phyloP scores from a whole-genome alignment of 1,284 basidiomycete species.

The Thecaphora thlaspeos region DNA sequence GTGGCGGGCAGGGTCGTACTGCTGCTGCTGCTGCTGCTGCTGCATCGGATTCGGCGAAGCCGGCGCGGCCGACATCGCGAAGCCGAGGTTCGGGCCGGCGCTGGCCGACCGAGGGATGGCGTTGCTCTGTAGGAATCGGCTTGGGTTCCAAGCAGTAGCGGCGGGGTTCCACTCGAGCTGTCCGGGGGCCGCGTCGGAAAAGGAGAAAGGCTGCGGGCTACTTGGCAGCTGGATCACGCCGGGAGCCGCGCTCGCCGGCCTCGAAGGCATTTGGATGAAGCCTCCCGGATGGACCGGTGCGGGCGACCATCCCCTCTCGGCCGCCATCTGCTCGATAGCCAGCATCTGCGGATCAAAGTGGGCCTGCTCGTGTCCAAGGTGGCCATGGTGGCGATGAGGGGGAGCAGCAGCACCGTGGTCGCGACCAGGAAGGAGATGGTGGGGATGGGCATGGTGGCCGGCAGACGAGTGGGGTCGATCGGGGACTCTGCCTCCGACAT shows the following conservation, averaged over 20 bases:
- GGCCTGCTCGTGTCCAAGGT: slow-evolving; percentile 11
- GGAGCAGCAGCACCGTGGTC: slow-evolving; percentile 8
- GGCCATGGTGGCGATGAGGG: slow-evolving; percentile 4
- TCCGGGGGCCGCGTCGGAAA: slow-evolving; percentile 10
- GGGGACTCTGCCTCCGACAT: slow-evolving; percentile 3
- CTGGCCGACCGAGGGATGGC: slow-evolving; percentile 27
- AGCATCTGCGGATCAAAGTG: slow-evolving; percentile 14
- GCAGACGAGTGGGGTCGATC: slow-evolving; percentile 26
- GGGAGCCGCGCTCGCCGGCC: slow-evolving; percentile 34
- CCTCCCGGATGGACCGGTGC: slow-evolving; percentile 17
- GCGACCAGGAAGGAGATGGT: slow-evolving; percentile 4
- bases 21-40: slow-evolving; percentile 1
- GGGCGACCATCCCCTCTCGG: slow-evolving; percentile 49
- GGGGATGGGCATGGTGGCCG: slow-evolving; percentile 10
- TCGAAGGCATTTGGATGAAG: slow-evolving; percentile 1
- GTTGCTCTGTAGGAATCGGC: background rate
- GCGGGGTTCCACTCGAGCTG: slow-evolving; percentile 26
- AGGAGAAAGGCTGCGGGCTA: slow-evolving; percentile 20
- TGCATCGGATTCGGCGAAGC: background rate
- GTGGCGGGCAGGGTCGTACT: background rate
- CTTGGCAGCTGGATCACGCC: slow-evolving; percentile 32
- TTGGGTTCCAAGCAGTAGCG: slow-evolving; percentile 2
- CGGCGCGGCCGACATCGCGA: no score
- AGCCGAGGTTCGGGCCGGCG: slow-evolving; percentile 29
- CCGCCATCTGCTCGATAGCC: slow-evolving; percentile 28